These are phyloP conservation scores for Austroboletus novae-zelandiae DNA, from an alignment of 1,284 basidiomycete species.

Conservation along the genomic window DNA sequence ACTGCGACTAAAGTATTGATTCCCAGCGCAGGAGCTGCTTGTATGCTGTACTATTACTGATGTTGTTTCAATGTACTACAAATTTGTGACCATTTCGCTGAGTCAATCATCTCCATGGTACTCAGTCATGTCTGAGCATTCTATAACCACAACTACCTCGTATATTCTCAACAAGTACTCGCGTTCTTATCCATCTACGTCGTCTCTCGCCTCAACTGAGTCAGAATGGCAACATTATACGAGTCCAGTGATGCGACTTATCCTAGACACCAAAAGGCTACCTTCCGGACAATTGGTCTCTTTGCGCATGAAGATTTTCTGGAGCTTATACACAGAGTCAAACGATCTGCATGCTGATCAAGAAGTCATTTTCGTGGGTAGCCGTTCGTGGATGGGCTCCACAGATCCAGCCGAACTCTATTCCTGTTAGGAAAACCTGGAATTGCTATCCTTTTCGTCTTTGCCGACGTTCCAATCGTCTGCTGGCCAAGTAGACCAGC, in stretches of 20 bases:
- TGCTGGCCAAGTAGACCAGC: slow-evolving; percentile 35
- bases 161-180: slow-evolving; percentile 66
- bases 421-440: slow-evolving; percentile 62
- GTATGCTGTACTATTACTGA: slow-evolving; percentile 7
- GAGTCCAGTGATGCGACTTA: slow-evolving; percentile 61
- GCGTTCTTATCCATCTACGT: slow-evolving; percentile 47
- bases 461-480: slow-evolving; percentile 32
- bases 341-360: slow-evolving; percentile 40
- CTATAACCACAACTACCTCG: slow-evolving; percentile 54
- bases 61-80: not conserved
- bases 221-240: slow-evolving; percentile 76
- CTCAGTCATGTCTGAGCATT: slow-evolving; percentile 33
- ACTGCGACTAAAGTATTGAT: slow-evolving; percentile 53
- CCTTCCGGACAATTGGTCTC: slow-evolving; percentile 51
- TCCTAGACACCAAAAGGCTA: slow-evolving; percentile 59
- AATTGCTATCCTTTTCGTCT: slow-evolving; percentile 62
- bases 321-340: slow-evolving; percentile 48
- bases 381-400: not conserved
- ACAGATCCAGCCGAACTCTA: not conserved
- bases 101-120: too few species aligned
- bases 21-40: not conserved
- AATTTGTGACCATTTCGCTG: too few species aligned
- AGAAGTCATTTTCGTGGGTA: slow-evolving; percentile 64
- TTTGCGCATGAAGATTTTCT: slow-evolving; percentile 59
- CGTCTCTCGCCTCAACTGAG: slow-evolving; percentile 22